phyloP scores from a whole-genome alignment of 1,284 basidiomycete species.

The Ustilago tritici region DNA sequence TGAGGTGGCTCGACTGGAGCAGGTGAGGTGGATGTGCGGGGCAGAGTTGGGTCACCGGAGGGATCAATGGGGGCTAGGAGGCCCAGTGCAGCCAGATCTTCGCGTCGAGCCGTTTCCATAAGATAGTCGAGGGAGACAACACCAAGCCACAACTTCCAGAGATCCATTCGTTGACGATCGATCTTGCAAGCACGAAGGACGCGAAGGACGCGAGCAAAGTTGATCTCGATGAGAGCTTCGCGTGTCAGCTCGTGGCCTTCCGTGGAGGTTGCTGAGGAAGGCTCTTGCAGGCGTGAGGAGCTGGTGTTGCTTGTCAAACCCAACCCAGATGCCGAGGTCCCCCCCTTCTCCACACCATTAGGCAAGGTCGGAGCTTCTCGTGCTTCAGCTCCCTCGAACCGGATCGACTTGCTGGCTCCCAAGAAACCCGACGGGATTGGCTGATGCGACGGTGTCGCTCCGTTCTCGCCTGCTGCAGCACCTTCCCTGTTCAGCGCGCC shows the following conservation, averaged over 20 bases:
- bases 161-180: conserved; percentile 60
- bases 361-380: not conserved
- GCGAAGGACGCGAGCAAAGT: conserved; percentile 56
- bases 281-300: conserved; percentile 19
- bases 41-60: conserved; percentile 5
- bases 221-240: conserved; percentile 64
- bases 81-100: conserved; percentile 42
- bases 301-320: not conserved
- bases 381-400: conserved; percentile 22
- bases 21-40: conserved; percentile 3
- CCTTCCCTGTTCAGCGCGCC: conserved; percentile 16
- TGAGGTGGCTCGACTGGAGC: conserved; percentile 9
- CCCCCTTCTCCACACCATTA: not conserved
- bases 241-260: conserved; percentile 55
- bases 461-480: not conserved
- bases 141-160: conserved; percentile 67
- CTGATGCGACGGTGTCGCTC: not conserved
- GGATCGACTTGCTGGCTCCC: conserved; percentile 12
- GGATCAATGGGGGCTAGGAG: conserved; percentile 16
- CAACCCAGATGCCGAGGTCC: not conserved
- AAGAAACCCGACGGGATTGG: conserved; percentile 38
- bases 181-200: conserved; percentile 61
- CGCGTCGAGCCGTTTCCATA: conserved; percentile 28
- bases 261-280: conserved; percentile 11
- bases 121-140: conserved; percentile 38